Evolutionary conservation across 306 rosid genomes (phyloP), one percentile per base, ranked within the genome.

Genomic region (Inga leiocalycina): DNA sequence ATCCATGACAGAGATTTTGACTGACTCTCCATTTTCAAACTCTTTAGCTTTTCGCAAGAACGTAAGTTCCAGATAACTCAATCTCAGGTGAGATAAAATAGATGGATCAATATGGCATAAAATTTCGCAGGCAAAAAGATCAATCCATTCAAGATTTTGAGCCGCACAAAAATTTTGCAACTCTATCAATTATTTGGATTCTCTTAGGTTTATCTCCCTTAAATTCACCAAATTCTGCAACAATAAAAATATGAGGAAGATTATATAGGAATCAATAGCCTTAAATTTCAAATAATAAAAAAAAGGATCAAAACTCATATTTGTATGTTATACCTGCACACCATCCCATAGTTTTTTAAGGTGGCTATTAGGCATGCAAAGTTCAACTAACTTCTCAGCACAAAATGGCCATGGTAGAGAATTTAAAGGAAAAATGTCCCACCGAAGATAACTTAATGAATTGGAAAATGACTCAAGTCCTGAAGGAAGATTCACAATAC

Each of bases 291-390:
- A 49, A 10, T 35, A 14, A 32, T 35, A 27, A 0, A 17, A 39
- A 2, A 0, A 15, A 41, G 2, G 8, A 14, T 11, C 46, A 45
- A 37, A 10, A 1, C 4, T 24, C 27, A 24, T 24, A 32, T 7
- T 8, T 27, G 8, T 0, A 71, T 61, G 15, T 61, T 61, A 6
- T 74, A 70, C 85, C 70, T 72, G 74, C 0, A 2, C 46, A 61
- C 71, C 76, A 2, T 75, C 37, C 86, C 86, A 86, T 7, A 86
- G 76, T n/a, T 69, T 72, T 61, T 69, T 12, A 20, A 86, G 27
- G 2, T 70, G 11, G 72, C 81, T 79, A 0, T 1, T 4, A 0
- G 32, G 75, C 86, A 86, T 46, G 12, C 0, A 30, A 39, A 86
- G 24, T 59, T 74, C 61, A 83, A 79, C 76, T 43, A 86, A 80